These are phyloP conservation scores for Luffa acutangula DNA, from an alignment of 306 rosid genomes.

Conservation along the genomic window DNA sequence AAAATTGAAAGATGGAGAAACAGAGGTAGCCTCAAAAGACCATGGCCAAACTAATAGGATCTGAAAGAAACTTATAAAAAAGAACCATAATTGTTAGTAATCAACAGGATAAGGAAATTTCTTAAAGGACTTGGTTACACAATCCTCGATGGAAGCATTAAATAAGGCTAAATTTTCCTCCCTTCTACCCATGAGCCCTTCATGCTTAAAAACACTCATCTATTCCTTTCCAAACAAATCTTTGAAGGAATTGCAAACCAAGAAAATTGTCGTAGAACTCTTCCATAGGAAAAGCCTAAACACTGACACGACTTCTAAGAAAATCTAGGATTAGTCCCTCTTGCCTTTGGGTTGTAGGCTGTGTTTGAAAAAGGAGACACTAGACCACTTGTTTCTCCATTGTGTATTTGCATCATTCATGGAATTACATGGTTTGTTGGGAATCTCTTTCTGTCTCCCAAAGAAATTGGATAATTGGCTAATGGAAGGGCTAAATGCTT, in stretches of 20 bases:
- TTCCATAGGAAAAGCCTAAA: neutral
- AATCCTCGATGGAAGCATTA: neutral
- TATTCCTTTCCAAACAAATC: neutral
- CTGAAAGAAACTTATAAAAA: neutral
- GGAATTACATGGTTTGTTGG: too few species aligned
- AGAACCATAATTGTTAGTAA: neutral
- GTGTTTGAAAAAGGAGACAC: too few species aligned
- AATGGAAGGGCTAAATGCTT: too few species aligned
- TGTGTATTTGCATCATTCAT: too few species aligned
- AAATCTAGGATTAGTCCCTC: too few species aligned
- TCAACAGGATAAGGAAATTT: neutral
- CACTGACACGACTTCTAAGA: too few species aligned
- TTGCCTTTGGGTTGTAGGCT: too few species aligned
- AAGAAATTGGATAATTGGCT: too few species aligned
- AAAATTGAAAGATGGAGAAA: too few species aligned
- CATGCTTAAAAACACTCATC: neutral
- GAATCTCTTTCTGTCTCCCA: too few species aligned
- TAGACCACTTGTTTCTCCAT: too few species aligned
- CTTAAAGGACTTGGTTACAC: neutral
- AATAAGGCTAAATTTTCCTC: neutral
- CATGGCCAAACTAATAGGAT: neutral
- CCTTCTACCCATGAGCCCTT: neutral
- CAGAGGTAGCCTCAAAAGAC: neutral
- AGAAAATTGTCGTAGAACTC: too few species aligned
- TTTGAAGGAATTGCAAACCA: neutral